Evolutionary conservation across 2,329 filamentous ascomycete species (phyloP).

Genomic region (Cercospora sp.): DNA sequence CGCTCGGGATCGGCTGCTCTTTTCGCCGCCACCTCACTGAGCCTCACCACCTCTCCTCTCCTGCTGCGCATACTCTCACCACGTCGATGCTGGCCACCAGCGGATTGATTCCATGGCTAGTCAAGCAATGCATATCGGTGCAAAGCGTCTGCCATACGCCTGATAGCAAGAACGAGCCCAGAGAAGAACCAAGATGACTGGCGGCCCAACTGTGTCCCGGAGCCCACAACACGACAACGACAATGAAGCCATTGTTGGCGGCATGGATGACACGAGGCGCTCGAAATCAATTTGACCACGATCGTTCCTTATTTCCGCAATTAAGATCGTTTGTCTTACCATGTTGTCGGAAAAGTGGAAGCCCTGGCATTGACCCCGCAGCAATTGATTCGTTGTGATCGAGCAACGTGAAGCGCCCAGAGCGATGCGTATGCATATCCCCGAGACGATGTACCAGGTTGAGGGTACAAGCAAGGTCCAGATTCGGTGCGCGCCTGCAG

Average conservation of each 20-base stretch:
- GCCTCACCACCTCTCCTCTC: neutral
- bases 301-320: neutral
- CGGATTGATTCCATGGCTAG: neutral
- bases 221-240: neutral
- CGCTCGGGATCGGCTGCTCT: neutral
- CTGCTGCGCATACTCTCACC: neutral
- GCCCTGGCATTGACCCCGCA: constrained; percentile 16
- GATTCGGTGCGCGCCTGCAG: constrained; percentile 14
- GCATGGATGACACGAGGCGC: neutral
- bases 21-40: neutral
- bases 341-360: constrained; percentile 22
- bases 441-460: constrained; percentile 3
- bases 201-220: neutral
- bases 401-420: neutral
- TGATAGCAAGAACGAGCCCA: neutral
- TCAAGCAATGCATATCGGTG: neutral
- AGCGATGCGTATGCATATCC: constrained; percentile 1
- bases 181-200: neutral
- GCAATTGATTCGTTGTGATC: constrained; percentile 3
- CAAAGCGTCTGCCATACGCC: neutral
- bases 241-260: neutral
- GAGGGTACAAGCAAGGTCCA: constrained; percentile 2
- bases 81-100: neutral
- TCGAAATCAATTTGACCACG: neutral
- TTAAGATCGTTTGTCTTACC: constrained; percentile 13